Base-by-base conservation (phyloP, 352 stramenopile species). In the Globisporangium paroecandrum region DNA sequence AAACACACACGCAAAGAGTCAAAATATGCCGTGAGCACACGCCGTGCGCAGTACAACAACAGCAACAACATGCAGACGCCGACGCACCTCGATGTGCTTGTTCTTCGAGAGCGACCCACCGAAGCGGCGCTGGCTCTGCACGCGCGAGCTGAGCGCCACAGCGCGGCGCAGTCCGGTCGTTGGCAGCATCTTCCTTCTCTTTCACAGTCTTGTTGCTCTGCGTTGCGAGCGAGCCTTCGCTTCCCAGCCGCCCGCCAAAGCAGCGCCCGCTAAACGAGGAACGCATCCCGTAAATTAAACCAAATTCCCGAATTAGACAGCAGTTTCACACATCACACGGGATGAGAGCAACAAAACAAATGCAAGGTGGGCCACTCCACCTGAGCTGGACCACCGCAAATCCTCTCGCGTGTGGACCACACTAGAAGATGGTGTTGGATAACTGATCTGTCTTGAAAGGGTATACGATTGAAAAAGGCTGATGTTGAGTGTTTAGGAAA, bases 101-200 rank as follows among this genome's bases (percentile, higher is more conserved):
- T 95, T 95, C 82, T 93, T 95, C 64, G 68, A 66, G 24, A 93
- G 80, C 64, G 85, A 92, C 6, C 87, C 87, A 20, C 87, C 85
- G 70, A 88, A 71, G 71, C 87, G 87, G 73, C 83, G 78, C 76
- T 91, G 86, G 61, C 69, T 82, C 69, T 88, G 81, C 63, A 85
- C 73, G 68, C 78, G 72, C 74, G 75, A 66, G 55, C 79, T 85
- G 68, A 65, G 72, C 62, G 71, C 68, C 63, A 71, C 66, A 18
- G 77, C 57, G 62, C 78, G 81, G 71, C 83, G 79, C 65, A 88
- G 65, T 66, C 73, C 73, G 64, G 79, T 82, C 58, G 72, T 73
- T 66, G 87, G 70, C 80, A 88, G 85, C n/a, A 57, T 74, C 53
- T 27, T 47, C 51, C 58, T 18, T 41, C 12, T n/a, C 2, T 41